Evolutionary conservation across 225 moss, liverwort and hornwort species (phyloP), one percentile per base, ranked within the genome.

Genomic region (Sphagnum tenellum): DNA sequence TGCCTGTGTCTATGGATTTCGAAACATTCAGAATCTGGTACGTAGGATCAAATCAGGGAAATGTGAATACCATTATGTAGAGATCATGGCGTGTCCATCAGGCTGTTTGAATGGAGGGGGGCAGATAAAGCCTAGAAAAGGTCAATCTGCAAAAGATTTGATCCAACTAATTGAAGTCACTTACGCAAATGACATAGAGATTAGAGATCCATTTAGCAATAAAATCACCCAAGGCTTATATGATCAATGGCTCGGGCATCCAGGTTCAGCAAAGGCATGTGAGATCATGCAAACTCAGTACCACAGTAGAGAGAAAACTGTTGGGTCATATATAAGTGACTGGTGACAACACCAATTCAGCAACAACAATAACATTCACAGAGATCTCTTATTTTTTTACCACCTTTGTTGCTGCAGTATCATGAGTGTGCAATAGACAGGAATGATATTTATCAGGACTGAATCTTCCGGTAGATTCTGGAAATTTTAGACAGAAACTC

Each of bases 51-150:
- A 98, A 79, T 67, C 78, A 45, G 83, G 90, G 56, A 89, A 90
- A 67, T 87, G 93, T 59, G 86, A 87, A 48, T 98, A 93, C 60
- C 87, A 98, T 59, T 98, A 81, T 61, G 93, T 98, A 76, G 98
- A 98, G 77, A 76, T 98, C 12, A 98, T 98, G 98, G 98, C 98
- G 10, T 98, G 98, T 62, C 98, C 98, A 14, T 86, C 90, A 7
- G 98, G 98, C 56, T 98, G 98, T 69, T 81, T 98, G 76, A 98
- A 90, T 66, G 98, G 98, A 3, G 98, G 93, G 58, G 98, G 98
- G 49, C 98, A 98, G 76, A 81, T 98, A 48, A 98, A 98, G 66
- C 90, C 93, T 13, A 87, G 81, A 59, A 78, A 84, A 68, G 92
- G 83, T 13, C 96, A 98, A 65, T 89, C 82, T 53, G 83, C 84